Evolutionary conservation across 2,329 filamentous ascomycete species (phyloP).

Genomic region (Dothistroma pini): DNA sequence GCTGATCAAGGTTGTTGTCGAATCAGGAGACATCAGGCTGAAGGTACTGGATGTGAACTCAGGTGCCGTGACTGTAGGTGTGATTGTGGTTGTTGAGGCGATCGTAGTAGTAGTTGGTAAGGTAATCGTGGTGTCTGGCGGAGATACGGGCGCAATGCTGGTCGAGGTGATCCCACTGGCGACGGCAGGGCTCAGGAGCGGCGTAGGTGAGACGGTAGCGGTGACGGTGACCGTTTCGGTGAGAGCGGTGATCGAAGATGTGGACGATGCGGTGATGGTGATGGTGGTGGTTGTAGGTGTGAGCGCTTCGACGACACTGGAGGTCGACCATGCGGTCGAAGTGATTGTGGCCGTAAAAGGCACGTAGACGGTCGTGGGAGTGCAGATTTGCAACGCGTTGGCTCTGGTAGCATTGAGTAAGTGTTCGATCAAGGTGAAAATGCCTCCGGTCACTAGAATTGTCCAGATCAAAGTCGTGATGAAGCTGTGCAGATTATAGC

Average conservation of each 20-base stretch:
- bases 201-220: slow-evolving; percentile 21
- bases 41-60: slow-evolving; percentile 29
- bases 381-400: slow-evolving; percentile 12
- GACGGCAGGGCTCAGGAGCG: not conserved
- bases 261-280: slow-evolving; percentile 16
- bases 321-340: not conserved
- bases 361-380: slow-evolving; percentile 26
- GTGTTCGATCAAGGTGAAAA: slow-evolving; percentile 26
- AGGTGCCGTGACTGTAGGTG: slow-evolving; percentile 23
- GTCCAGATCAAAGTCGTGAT: slow-evolving; percentile 20
- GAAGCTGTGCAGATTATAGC: slow-evolving; percentile 4
- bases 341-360: slow-evolving; percentile 27
- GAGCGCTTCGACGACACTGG: not conserved
- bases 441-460: slow-evolving; percentile 25
- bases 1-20: slow-evolving; percentile 30
- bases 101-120: not conserved
- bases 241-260: slow-evolving; percentile 12
- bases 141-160: not conserved
- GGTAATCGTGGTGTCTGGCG: slow-evolving; percentile 18
- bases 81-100: not conserved
- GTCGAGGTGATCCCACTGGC: not conserved
- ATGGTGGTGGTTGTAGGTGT: slow-evolving; percentile 5
- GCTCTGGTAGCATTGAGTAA: slow-evolving; percentile 31
- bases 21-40: slow-evolving; percentile 21
- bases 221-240: slow-evolving; percentile 7